Evolutionary conservation across 75 land plant species (phyloP).

Genomic region (Picea sitchensis): DNA sequence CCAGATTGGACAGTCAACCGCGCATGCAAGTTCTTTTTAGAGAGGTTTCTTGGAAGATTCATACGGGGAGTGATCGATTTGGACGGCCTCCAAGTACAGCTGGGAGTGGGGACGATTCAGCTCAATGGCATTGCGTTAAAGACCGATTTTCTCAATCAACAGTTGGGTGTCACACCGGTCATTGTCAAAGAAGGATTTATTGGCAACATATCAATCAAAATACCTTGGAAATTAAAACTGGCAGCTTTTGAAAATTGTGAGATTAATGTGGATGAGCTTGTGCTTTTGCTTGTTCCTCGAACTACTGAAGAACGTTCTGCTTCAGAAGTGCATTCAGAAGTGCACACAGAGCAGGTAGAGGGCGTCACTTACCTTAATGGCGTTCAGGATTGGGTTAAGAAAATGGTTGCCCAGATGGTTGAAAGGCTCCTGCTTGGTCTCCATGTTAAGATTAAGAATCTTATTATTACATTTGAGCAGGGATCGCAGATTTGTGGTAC

Average conservation of each 20-base stretch:
- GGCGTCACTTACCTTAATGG: slow-evolving; percentile 19
- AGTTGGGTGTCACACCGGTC: slow-evolving; percentile 52
- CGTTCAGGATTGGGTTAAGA: slow-evolving; percentile 85
- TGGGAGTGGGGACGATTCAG: slow-evolving; percentile 54
- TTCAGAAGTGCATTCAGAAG: slow-evolving; percentile 10
- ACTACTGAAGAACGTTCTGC: slow-evolving; percentile 1
- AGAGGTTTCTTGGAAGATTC: slow-evolving; percentile 76
- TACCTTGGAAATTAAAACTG: slow-evolving; percentile 52
- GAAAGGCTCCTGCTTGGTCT: slow-evolving; percentile 73
- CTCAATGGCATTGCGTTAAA: slow-evolving; percentile 78
- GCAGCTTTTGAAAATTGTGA: slow-evolving; percentile 36
- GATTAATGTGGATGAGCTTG: slow-evolving; percentile 74
- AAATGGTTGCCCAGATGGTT: slow-evolving; percentile 62
- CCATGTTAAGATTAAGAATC: slow-evolving; percentile 57
- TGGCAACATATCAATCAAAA: slow-evolving; percentile 52
- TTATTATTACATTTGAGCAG: slow-evolving; percentile 62
- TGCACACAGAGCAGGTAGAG: slow-evolving; percentile 12
- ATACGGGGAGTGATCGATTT: slow-evolving; percentile 76
- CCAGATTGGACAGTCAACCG: slow-evolving; percentile 52
- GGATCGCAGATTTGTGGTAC: slow-evolving; percentile 8
- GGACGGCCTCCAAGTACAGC: slow-evolving; percentile 91
- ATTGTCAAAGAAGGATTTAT: slow-evolving; percentile 78
- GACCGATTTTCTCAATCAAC: slow-evolving; percentile 62
- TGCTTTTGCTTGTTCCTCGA: slow-evolving; percentile 61
- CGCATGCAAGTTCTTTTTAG: slow-evolving; percentile 67